These are phyloP conservation scores for Amanita polypyramis DNA, from an alignment of 768 basidiomycete genomes.

Conservation along the genomic window DNA sequence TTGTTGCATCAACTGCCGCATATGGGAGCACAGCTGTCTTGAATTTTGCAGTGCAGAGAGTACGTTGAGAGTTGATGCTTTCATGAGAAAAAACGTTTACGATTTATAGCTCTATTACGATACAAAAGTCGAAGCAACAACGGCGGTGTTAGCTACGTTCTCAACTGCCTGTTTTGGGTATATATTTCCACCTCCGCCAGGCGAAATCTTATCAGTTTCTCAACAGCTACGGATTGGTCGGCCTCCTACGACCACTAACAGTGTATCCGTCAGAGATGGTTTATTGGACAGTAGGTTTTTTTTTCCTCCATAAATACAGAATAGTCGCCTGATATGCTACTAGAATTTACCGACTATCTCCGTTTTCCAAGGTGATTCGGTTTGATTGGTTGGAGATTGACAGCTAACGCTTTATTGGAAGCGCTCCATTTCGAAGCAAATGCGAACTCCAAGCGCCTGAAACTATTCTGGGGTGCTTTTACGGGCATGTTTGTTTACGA, in stretches of 20 bases:
- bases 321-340: not conserved
- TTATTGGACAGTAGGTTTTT: conserved; percentile 38
- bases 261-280: conserved; percentile 59
- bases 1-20: conserved; percentile 48
- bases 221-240: conserved; percentile 46
- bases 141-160: conserved; percentile 51
- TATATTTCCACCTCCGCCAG: conserved; percentile 5
- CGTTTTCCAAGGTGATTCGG: conserved; percentile 39
- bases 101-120: conserved; percentile 43
- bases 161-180: conserved; percentile 57
- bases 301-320: not conserved
- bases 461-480: conserved; percentile 42
- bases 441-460: conserved; percentile 36
- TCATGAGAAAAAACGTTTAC: not conserved
- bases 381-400: not conserved
- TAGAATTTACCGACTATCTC: conserved; percentile 50
- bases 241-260: conserved; percentile 44
- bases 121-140: conserved; percentile 41
- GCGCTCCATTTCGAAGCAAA: conserved; percentile 38
- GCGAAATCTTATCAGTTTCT: not conserved
- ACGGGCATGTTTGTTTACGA: conserved; percentile 43
- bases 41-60: conserved; percentile 54
- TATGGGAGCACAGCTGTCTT: conserved; percentile 40
- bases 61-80: conserved; percentile 13
- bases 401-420: conserved; percentile 12